These are phyloP conservation scores for Penicillium sp. DNA, from an alignment of 2,329 filamentous ascomycete genomes.

Conservation along the genomic window DNA sequence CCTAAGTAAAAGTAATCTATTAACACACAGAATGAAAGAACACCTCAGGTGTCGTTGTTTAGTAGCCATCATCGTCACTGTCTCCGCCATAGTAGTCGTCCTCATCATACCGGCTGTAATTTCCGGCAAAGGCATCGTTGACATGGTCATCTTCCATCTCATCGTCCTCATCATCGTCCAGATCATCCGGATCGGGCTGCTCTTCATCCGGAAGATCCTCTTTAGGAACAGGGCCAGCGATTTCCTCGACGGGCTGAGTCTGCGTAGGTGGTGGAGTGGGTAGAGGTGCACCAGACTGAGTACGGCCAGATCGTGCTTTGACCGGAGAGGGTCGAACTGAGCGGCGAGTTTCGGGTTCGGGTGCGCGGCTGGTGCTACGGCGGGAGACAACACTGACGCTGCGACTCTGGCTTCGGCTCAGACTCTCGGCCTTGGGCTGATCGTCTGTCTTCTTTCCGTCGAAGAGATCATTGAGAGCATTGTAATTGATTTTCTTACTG, in stretches of 20 bases:
- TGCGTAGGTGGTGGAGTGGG: slow-evolving; percentile 17
- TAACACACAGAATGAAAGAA: neutral
- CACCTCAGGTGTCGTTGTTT: slow-evolving; percentile 14
- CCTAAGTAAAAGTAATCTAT: neutral
- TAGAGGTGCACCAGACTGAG: slow-evolving; percentile 1
- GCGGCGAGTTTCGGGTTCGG: slow-evolving; percentile 6
- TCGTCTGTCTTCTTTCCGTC: slow-evolving; percentile 35
- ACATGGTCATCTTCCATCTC: slow-evolving; percentile 28
- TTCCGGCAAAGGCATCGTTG: slow-evolving; percentile 37
- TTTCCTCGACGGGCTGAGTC: neutral
- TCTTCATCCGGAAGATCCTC: slow-evolving; percentile 25
- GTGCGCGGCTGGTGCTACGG: slow-evolving; percentile 24
- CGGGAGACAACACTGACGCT: slow-evolving; percentile 30
- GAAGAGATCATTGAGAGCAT: slow-evolving; percentile 39
- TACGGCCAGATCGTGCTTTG: slow-evolving; percentile 12
- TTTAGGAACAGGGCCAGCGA: neutral
- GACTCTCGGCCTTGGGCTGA: slow-evolving; percentile 29
- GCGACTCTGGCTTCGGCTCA: slow-evolving; percentile 33
- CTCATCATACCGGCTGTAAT: slow-evolving; percentile 20
- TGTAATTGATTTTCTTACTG: slow-evolving; percentile 73
- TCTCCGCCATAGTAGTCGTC: slow-evolving; percentile 28
- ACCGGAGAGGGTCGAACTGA: slow-evolving; percentile 14
- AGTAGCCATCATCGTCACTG: slow-evolving; percentile 36
- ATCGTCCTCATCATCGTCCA: slow-evolving; percentile 32
- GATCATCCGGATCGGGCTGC: slow-evolving; percentile 24